These are phyloP conservation scores for Erythrobasidium hasegawianum DNA, from an alignment of 1,284 basidiomycete genomes.

Conservation along the genomic window DNA sequence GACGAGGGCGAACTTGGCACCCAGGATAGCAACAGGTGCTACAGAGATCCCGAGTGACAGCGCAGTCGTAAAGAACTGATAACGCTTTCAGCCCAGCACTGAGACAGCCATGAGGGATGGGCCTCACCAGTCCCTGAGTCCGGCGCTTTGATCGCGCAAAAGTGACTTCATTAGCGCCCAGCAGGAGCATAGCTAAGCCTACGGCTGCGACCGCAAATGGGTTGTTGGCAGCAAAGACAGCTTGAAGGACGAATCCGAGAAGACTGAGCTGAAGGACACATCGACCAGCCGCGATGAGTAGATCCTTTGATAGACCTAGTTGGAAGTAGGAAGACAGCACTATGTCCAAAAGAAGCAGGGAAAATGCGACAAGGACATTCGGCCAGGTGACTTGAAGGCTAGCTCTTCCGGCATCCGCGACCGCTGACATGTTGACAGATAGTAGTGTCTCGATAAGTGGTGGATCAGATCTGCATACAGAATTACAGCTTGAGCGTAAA, in stretches of 20 bases:
- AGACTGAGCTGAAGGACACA: constrained; percentile 75
- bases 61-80: constrained; percentile 5
- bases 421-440: too few species aligned
- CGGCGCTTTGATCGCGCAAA: constrained; percentile 5
- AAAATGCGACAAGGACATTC: constrained; percentile 68
- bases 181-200: constrained; percentile 8
- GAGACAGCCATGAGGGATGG: not conserved
- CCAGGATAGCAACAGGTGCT: constrained; percentile 72
- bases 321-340: constrained; percentile 61
- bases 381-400: constrained; percentile 52
- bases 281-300: constrained; percentile 65
- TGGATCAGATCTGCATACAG: too few species aligned
- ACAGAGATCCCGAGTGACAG: constrained; percentile 11
- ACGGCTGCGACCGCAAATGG: constrained; percentile 4
- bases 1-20: constrained; percentile 70
- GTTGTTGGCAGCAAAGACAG: constrained; percentile 9
- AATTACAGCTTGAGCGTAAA: too few species aligned
- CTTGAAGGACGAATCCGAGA: constrained; percentile 55
- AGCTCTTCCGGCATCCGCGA: not conserved
- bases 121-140: constrained; percentile 10
- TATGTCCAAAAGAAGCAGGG: constrained; percentile 66
- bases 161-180: constrained; percentile 23
- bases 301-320: constrained; percentile 64
- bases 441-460: too few species aligned
- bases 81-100: not conserved